Evolutionary conservation across 768 basidiomycete genomes (phyloP).

Genomic region (Cystofilobasidium bisporidii): DNA sequence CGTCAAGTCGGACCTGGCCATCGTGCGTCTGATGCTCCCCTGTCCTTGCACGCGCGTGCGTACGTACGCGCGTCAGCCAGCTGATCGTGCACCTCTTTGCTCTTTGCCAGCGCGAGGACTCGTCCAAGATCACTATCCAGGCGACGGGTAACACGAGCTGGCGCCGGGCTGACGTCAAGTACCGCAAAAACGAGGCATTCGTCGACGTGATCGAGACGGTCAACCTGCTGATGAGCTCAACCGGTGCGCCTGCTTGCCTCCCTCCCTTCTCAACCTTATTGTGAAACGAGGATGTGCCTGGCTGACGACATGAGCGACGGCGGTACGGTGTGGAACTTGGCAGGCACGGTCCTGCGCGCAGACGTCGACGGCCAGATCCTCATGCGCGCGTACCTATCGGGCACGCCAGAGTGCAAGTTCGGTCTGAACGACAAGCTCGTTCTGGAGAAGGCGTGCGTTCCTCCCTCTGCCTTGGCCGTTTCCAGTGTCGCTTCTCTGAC

Average conservation of each 20-base stretch:
- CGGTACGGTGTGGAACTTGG: not conserved
- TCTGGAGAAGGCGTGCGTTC: conserved; percentile 68
- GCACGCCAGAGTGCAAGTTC: conserved; percentile 95
- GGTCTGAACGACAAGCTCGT: conserved; percentile 99
- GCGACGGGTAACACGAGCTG: conserved; percentile 98
- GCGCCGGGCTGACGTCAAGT: conserved; percentile 93
- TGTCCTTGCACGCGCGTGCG: conserved; percentile 49
- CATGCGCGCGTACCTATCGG: conserved; percentile 78
- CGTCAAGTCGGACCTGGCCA: conserved; percentile 72
- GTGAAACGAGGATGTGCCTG: no score
- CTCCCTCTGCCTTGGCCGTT: not conserved
- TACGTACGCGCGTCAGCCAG: no score
- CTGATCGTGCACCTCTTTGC: not conserved
- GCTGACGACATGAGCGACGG: no score
- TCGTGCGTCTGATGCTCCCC: conserved; percentile 41
- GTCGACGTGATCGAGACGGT: conserved; percentile 96
- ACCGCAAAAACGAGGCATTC: conserved; percentile 98
- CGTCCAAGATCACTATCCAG: conserved; percentile 91
- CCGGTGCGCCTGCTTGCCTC: conserved; percentile 8
- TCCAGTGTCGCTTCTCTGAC: no score
- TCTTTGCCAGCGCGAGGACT: conserved; percentile 64
- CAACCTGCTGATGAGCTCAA: conserved; percentile 68
- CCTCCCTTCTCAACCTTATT: no score
- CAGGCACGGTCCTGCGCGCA: conserved; percentile 84
- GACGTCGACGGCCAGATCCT: conserved; percentile 97